Evolutionary conservation across 176 grass and related monocot species (phyloP).

Genomic region (Secale cereale): DNA sequence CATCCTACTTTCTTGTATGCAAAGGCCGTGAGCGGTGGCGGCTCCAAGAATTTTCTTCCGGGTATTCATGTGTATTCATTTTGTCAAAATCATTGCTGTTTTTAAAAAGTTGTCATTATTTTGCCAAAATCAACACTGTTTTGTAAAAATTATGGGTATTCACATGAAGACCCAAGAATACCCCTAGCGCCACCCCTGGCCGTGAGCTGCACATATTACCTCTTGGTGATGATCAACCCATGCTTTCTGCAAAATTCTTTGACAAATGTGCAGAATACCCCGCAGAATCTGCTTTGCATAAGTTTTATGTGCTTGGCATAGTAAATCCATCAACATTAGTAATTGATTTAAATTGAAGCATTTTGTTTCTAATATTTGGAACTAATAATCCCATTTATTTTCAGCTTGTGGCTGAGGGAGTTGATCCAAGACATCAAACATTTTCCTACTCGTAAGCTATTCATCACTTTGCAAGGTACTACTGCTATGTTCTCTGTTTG

Average conservation of each 20-base stretch:
- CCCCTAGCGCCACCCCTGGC: too few species aligned
- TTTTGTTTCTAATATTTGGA: background rate
- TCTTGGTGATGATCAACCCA: background rate
- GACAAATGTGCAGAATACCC: background rate
- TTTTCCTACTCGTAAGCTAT: conserved; percentile 77
- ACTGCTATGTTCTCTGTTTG: background rate
- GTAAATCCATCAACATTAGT: background rate
- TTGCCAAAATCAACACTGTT: too few species aligned
- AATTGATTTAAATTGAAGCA: conserved; percentile 4
- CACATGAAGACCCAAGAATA: too few species aligned
- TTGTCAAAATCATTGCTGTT: too few species aligned
- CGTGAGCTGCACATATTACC: background rate
- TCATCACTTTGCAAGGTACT: conserved; percentile 13
- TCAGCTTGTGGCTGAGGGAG: conserved; percentile 65
- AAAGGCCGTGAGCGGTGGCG: too few species aligned
- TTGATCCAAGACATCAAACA: conserved; percentile 95
- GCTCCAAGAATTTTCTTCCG: too few species aligned
- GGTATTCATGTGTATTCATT: too few species aligned
- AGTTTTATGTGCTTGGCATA: background rate
- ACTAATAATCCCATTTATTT: conserved; percentile 27
- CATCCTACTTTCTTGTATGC: conserved; percentile 15
- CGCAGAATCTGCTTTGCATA: background rate
- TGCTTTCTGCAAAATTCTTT: background rate
- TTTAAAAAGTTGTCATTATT: too few species aligned
- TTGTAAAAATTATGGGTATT: too few species aligned